A percentile compares a stretch with the other conserved stretches of the same genome.
Conservation (phyloP, 2,329 filamentous ascomycete species). For the Ophiostoma montium region DNA sequence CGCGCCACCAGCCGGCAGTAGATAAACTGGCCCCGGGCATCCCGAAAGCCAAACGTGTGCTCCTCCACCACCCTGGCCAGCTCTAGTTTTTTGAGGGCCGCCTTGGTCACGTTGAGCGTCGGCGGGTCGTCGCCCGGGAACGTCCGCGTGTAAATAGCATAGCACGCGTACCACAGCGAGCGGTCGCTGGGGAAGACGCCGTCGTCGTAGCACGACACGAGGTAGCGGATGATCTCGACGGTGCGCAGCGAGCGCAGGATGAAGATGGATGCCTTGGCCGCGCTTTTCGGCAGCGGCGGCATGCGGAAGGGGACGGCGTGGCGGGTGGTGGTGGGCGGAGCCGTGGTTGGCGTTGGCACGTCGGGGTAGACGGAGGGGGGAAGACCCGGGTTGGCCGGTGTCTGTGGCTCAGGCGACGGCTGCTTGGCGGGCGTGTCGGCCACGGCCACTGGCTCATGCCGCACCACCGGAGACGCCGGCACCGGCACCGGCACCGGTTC, state of each 20-base stretch:
- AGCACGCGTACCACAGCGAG: conserved; percentile 33
- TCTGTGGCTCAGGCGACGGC: neutral
- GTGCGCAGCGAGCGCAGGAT: conserved; percentile 19
- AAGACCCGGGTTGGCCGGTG: neutral
- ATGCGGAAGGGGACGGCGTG: conserved; percentile 6
- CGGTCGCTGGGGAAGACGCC: conserved; percentile 39
- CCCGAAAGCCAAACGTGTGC: conserved; percentile 31
- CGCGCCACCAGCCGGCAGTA: conserved; percentile 31
- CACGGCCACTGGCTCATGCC: neutral
- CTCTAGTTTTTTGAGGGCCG: conserved; percentile 25
- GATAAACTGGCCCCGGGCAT: conserved; percentile 26
- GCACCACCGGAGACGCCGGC: neutral
- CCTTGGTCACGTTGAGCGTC: conserved; percentile 24
- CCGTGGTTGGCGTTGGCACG: neutral
- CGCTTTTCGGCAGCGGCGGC: conserved; percentile 10
- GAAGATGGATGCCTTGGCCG: conserved; percentile 10
- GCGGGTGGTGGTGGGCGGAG: neutral
- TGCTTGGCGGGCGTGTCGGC: neutral
- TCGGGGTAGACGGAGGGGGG: neutral
- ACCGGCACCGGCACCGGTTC: neutral
- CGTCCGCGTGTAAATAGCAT: conserved; percentile 29
- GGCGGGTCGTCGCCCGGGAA: conserved; percentile 28
- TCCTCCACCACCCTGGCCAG: conserved; percentile 23
- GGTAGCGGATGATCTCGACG: conserved; percentile 26
- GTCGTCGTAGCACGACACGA: conserved; percentile 23